Conservation (phyloP, 192 early-diverging fungal genomes). For the Coemansia biformis region DNA sequence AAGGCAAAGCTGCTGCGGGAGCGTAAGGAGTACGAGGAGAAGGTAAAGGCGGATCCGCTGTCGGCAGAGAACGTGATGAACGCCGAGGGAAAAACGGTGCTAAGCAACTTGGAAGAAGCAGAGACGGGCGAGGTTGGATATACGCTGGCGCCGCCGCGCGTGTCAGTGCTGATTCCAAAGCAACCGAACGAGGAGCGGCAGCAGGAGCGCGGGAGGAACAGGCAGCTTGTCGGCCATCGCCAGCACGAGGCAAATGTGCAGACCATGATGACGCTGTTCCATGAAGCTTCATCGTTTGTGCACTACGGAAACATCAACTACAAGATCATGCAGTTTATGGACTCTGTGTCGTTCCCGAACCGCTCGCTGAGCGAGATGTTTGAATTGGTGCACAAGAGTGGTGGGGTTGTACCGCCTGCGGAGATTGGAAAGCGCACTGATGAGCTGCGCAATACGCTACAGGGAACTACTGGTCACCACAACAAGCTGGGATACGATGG, state of each 20-base stretch:
- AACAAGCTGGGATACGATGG: conserved; percentile 61
- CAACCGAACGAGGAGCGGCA: conserved; percentile 32
- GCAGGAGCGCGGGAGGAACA: conserved; percentile 28
- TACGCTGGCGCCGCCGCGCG: conserved; percentile 31
- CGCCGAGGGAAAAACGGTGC: conserved; percentile 36
- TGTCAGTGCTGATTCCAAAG: conserved; percentile 20
- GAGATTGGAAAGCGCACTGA: conserved; percentile 20
- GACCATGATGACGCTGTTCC: conserved; percentile 42
- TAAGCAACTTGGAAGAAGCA: conserved; percentile 23
- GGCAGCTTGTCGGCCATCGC: conserved; percentile 5
- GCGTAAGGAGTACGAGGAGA: conserved; percentile 22
- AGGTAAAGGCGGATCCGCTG: conserved; percentile 39
- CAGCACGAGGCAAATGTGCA: conserved; percentile 39
- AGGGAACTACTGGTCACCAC: conserved; percentile 44
- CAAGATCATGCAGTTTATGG: conserved; percentile 18
- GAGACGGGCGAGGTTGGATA: conserved; percentile 20
- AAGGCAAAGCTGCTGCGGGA: conserved; percentile 19
- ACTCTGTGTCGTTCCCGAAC: conserved; percentile 14
- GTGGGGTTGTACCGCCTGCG: conserved; percentile 12
- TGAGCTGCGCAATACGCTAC: conserved; percentile 34
- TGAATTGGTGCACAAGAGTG: conserved; percentile 17
- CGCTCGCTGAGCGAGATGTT: conserved; percentile 33
- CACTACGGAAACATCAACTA: conserved; percentile 31
- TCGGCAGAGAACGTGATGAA: conserved; percentile 50
- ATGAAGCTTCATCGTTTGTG: conserved; percentile 36